Evolutionary conservation across 2,329 filamentous ascomycete species (phyloP).

Genomic region (Fusarium mangiferae): DNA sequence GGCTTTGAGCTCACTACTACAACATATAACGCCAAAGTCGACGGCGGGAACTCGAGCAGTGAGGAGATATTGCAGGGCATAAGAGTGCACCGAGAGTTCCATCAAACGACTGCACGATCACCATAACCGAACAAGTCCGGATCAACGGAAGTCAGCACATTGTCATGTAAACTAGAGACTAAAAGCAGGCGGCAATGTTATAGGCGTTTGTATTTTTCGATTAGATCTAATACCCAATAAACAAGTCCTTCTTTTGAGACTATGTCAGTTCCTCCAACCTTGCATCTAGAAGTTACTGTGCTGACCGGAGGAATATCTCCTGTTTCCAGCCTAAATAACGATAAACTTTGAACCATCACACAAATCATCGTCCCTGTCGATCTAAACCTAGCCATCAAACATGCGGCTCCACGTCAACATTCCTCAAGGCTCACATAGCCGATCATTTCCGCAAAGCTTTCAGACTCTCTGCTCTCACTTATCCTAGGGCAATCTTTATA

Average conservation of each 20-base stretch:
- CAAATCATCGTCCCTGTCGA: not conserved
- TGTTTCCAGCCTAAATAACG: not conserved
- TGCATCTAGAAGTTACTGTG: not conserved
- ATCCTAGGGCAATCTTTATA: too few species aligned
- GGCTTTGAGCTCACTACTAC: constrained; percentile 47
- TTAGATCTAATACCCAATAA: constrained; percentile 3
- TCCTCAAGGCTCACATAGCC: not conserved
- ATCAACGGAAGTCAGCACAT: not conserved
- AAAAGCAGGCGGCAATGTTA: not conserved
- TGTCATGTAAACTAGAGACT: not conserved
- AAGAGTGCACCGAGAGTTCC: constrained; percentile 51
- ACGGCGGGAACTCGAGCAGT: constrained; percentile 44
- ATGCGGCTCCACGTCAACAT: not conserved
- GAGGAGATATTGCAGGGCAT: constrained; percentile 54
- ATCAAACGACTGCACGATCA: constrained; percentile 39
- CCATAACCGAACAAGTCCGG: not conserved
- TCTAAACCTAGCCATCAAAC: not conserved
- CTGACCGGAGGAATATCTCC: not conserved
- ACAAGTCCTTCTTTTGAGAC: not conserved
- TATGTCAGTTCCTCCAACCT: not conserved
- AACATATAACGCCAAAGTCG: constrained; percentile 44
- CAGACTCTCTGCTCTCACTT: not conserved
- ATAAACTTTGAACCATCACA: not conserved
- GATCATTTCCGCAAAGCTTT: not conserved
- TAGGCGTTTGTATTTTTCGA: not conserved